Evolutionary conservation across 306 rosid genomes (phyloP), one percentile per base, ranked within the genome.

Genomic region (Lupinus albus): DNA sequence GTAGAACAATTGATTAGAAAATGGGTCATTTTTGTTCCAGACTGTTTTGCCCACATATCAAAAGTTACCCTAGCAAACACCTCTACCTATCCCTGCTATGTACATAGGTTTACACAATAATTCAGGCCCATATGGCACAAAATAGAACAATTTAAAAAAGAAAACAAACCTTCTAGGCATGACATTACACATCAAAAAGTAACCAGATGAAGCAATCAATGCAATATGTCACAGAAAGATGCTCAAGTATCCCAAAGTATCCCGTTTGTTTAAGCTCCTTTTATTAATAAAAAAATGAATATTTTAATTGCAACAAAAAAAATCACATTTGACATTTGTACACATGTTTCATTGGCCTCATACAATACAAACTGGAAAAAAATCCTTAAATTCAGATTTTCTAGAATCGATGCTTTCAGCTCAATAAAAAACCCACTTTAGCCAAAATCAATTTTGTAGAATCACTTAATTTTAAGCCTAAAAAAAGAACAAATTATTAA

Each of bases 101-200:
- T 46, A 14, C 25, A 42, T 7, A 30, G 20, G 52, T 47, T 52
- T n/a, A 53, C 25, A 25, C 38, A 17, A 32, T 42, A 62, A 70
- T 30, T 56, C 21, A 70, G 36, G 30, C 35, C 4, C 67, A 47
- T 66, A 12, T 11, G n/a, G 11, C 36, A 71, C 76, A 49, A 13
- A 12, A 20, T 13, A 7, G 47, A 13, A 7, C 4, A 35, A 25
- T 25, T 25, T 25, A 25, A 16, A 30, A 30, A 54, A 2, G 11
- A 61, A 59, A 59, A 35, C 30, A 36, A 35, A 15, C 51, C 8
- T 25, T 36, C 13, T 15, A 71, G 28, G 68, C 68, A 62, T 35
- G 33, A 14, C 61, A 38, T 61, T 60, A 49, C 9, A 50, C 61
- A 61, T 9, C 28, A 61, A 50, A 52, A 15, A 42, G 7, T 35